Evolutionary conservation across 2,329 filamentous ascomycete genomes (phyloP), one percentile per base, ranked within the genome.

Genomic region (Periconia macrospinosa): DNA sequence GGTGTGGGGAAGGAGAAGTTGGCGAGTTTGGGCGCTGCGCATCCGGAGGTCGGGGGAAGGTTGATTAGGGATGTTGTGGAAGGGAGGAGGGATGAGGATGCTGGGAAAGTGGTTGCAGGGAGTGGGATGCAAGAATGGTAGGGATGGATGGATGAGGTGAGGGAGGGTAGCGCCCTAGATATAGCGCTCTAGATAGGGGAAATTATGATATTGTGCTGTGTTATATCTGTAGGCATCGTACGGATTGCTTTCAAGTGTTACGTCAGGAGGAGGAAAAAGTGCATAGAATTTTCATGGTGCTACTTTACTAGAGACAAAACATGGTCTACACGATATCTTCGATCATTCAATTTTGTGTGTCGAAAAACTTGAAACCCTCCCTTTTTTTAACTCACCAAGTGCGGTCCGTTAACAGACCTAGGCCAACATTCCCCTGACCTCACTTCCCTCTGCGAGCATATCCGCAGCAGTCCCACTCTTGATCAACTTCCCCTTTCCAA

Each of bases 401-500:
- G 14, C 6, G 10, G 14, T 30, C 19, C 11, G 15, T 3, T 37
- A 10, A 37, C 15, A 33, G 14, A 11, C 23, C 41, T 46, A 65
- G 30, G 67, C 69, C 61, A 74, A 56, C 70, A 73, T 72, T 6
- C 58, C 62, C 48, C 63, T 67, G 43, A 72, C 66, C 49, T 72
- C 68, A 23, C 68, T 50, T 19, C 68, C 70, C 45, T 73, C 68
- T 49, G 49, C 63, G 50, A 74, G 47, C 70, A 74, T 73, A 19
- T 73, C 72, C 47, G 52, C 57, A 20, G 70, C 68, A 37, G 42
- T 65, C 1, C 73, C 73, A 2, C 60, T 62, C 59, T 72, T 72
- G 15, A 78, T 54, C 6, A 84, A 69, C 55, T 69, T 76, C 0
- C 82, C 82, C 55, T 80, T 78, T 1, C 80, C 81, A 46, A 85